These are phyloP conservation scores for Colletotrichum sp. DNA, from an alignment of 2,329 filamentous ascomycete genomes.

Conservation along the genomic window DNA sequence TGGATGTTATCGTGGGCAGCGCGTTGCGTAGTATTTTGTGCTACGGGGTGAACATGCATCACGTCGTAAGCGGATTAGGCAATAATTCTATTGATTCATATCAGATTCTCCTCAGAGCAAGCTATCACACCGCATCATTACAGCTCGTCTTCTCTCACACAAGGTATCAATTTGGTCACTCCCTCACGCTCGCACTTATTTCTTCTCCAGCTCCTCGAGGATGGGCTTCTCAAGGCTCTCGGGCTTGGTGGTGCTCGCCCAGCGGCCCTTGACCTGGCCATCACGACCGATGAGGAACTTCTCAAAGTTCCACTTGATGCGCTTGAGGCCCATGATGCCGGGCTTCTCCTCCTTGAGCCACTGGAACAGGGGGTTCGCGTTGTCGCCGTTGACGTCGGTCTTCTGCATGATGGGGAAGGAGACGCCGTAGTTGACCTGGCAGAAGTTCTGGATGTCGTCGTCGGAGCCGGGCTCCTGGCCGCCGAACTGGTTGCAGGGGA, in stretches of 20 bases:
- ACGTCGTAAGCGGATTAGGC: not conserved
- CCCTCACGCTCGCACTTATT: not conserved
- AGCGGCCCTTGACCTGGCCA: slow-evolving; percentile 83
- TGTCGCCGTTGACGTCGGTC: slow-evolving; percentile 89
- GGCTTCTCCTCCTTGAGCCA: slow-evolving; percentile 78
- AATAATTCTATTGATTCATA: not conserved
- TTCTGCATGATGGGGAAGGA: slow-evolving; percentile 91
- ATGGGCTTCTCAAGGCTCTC: slow-evolving; percentile 79
- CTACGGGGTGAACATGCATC: fast-evolving
- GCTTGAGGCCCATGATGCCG: slow-evolving; percentile 85
- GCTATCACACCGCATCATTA: not conserved
- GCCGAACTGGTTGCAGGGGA: slow-evolving; percentile 98
- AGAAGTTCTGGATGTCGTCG: slow-evolving; percentile 83
- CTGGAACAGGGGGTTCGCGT: slow-evolving; percentile 78
- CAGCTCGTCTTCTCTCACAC: not conserved
- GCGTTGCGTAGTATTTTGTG: fast-evolving
- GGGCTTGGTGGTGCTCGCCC: slow-evolving; percentile 89
- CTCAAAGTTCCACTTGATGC: slow-evolving; percentile 99
- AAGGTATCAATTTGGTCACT: slow-evolving; percentile 4
- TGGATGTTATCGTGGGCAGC: not conserved
- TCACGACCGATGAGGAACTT: slow-evolving; percentile 92
- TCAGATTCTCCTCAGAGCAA: not conserved
- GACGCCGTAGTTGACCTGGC: slow-evolving; percentile 93
- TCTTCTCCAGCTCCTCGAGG: slow-evolving; percentile 72
- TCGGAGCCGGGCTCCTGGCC: slow-evolving; percentile 84